Evolutionary conservation across 2,329 filamentous ascomycete species (phyloP), one percentile per base, ranked within the genome.

Genomic region (Elsinoe batatas): DNA sequence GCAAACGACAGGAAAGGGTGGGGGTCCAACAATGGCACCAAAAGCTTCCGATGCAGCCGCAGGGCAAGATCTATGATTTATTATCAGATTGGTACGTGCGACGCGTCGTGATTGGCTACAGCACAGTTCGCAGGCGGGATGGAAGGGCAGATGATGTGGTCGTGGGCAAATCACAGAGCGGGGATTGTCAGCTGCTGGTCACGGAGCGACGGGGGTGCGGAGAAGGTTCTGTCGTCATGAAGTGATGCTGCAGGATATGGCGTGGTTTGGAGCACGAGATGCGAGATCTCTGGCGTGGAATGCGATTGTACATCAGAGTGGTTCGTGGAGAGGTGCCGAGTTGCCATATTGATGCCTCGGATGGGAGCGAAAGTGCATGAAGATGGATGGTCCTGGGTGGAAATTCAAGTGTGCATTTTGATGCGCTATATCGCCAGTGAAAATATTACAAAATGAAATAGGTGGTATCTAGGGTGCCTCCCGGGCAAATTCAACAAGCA

Each of bases 401-500:
- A 13, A 35, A 22, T 49, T 33, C 13, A n/a, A 51, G 20, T 51
- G 12, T 38, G 33, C 46, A 50, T 46, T 49, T 49, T 35, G 32
- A 49, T 49, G 11, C 47, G 32, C 32, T 38, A 51, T 15, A 15
- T 51, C 47, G 47, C 47, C 38, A 12, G 20, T 22, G 7, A 35
- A 22, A 38, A 15, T 51, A 51, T 51, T 51, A 51, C 47, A 51
- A 51, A 51, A 50, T 37, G 30, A 33, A 51, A 38, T 51, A 51
- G 32, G 47, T 51, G 47, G 47, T 51, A 51, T 51, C 47, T 37
- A 51, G 47, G 32, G 26, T n/a, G 47, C 47, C 47, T 38, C 47
- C n/a, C 20, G 40, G 46, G 36, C 54, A 64, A 37, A 20, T 38
- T 37, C 13, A 32, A 51, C 47, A 51, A 51, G 26, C 47, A 51